phyloP scores from a whole-genome alignment of 1,139 yeast genomes.

The Suhomyces bokatorum region DNA sequence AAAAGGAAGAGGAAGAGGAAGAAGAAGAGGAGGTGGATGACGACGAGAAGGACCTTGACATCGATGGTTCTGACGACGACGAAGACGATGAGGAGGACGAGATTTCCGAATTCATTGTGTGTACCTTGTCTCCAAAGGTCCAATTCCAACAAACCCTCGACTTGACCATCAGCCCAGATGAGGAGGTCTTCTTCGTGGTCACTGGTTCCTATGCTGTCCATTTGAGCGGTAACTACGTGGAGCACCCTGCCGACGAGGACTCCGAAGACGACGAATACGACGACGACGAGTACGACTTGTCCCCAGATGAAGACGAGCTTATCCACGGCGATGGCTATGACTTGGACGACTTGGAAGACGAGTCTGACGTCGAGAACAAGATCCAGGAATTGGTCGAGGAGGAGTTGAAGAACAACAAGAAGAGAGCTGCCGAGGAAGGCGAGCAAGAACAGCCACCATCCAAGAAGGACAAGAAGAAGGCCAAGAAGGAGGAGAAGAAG shows the following conservation, averaged over 20 bases:
- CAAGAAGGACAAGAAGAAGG: constrained; percentile 46
- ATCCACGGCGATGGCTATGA: constrained; percentile 46
- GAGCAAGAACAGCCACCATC: constrained; percentile 30
- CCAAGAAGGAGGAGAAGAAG: constrained; percentile 51
- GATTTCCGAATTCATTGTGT: constrained; percentile 75
- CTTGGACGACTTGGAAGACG: constrained; percentile 62
- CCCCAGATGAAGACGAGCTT: constrained; percentile 91
- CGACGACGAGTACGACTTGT: constrained; percentile 76
- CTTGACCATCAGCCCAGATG: constrained; percentile 87
- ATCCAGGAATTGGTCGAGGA: constrained; percentile 61
- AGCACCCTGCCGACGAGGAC: constrained; percentile 84
- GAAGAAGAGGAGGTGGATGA: constrained; percentile 43
- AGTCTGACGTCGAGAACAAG: constrained; percentile 55
- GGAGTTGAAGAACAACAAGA: constrained; percentile 38
- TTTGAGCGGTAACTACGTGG: constrained; percentile 91
- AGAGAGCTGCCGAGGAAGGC: constrained; percentile 27
- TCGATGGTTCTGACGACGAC: constrained; percentile 57
- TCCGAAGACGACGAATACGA: constrained; percentile 54
- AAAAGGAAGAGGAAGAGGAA: constrained; percentile 25
- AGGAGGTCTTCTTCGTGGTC: constrained; percentile 90
- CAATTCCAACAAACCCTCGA: constrained; percentile 91
- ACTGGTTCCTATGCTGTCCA: constrained; percentile 95
- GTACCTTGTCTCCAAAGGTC: constrained; percentile 84
- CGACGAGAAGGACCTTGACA: constrained; percentile 52
- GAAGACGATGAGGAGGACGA: constrained; percentile 53